Evolutionary conservation across 1,139 yeast genomes (phyloP).

Genomic region (Taphrina flavorubra): DNA sequence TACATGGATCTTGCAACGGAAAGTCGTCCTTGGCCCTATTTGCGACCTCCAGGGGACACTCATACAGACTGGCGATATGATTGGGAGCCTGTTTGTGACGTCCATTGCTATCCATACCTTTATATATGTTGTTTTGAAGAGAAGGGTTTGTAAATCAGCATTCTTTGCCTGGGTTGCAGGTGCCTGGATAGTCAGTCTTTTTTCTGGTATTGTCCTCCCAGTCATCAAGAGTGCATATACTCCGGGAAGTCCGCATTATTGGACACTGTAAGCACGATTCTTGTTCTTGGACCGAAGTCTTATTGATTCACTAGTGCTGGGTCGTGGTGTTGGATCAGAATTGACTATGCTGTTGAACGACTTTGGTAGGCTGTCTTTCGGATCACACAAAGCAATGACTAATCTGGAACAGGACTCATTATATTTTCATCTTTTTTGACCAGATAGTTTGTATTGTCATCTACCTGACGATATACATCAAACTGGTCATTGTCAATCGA

Average conservation of each 20-base stretch:
- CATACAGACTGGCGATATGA: constrained; percentile 23
- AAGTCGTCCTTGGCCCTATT: constrained; percentile 8
- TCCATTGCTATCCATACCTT: constrained; percentile 24
- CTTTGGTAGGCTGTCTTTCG: constrained; percentile 4
- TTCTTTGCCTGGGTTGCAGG: constrained; percentile 11
- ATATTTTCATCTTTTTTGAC: constrained; percentile 20
- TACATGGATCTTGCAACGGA: constrained; percentile 8
- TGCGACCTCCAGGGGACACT: constrained; percentile 29
- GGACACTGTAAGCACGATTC: constrained; percentile 18
- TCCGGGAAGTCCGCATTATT: neutral
- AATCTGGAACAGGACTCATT: constrained; percentile 8
- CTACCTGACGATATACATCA: constrained; percentile 13
- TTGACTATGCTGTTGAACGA: constrained; percentile 16
- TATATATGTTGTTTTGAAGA: constrained; percentile 10
- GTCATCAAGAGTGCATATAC: neutral
- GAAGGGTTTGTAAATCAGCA: neutral
- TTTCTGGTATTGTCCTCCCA: constrained; percentile 17
- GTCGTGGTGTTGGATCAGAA: constrained; percentile 31
- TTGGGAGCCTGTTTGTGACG: constrained; percentile 9
- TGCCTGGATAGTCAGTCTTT: neutral
- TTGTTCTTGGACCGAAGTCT: neutral
- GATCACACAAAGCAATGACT: neutral
- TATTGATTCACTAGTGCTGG: constrained; percentile 9
- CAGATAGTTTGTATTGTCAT: constrained; percentile 17
- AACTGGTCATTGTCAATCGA: constrained; percentile 3